Evolutionary conservation across 176 grass and related monocot genomes (phyloP).

Genomic region (Carex cristatella): DNA sequence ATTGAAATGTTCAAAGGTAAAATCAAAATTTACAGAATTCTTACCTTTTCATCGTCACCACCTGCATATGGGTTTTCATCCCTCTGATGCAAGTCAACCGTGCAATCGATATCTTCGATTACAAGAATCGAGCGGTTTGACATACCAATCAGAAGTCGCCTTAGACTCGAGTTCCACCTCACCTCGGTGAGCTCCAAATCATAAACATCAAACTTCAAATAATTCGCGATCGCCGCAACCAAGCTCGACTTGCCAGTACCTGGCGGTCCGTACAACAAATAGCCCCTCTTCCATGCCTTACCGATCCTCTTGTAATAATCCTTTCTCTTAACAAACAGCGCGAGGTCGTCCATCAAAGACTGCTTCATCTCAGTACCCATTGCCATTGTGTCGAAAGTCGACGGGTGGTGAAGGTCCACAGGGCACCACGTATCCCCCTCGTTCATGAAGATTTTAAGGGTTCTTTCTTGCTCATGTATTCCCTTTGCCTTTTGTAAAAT

Average conservation of each 20-base stretch:
- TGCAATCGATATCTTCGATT: constrained; percentile 87
- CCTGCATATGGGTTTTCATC: constrained; percentile 28
- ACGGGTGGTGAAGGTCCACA: constrained; percentile 73
- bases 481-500: constrained; percentile 48
- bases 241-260: constrained; percentile 95
- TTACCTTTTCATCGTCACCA: constrained; percentile 44
- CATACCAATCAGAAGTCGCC: constrained; percentile 63
- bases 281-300: constrained; percentile 90
- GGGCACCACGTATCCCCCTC: constrained; percentile 55
- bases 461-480: constrained; percentile 58
- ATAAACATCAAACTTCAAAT: constrained; percentile 92
- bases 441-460: constrained; percentile 83
- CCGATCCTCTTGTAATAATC: constrained; percentile 85
- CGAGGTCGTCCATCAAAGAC: constrained; percentile 61
- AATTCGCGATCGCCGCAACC: constrained; percentile 84
- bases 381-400: constrained; percentile 70
- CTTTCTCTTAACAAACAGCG: constrained; percentile 61
- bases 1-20: constrained; percentile 4
- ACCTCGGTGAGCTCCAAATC: constrained; percentile 90
- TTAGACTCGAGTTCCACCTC: constrained; percentile 46
- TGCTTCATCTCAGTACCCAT: constrained; percentile 57
- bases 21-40: background rate
- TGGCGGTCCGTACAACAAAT: constrained; percentile 72
- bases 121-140: constrained; percentile 73
- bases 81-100: constrained; percentile 59